phyloP scores from a whole-genome alignment of 352 stramenopile genomes.

The Phytophthora idaei region DNA sequence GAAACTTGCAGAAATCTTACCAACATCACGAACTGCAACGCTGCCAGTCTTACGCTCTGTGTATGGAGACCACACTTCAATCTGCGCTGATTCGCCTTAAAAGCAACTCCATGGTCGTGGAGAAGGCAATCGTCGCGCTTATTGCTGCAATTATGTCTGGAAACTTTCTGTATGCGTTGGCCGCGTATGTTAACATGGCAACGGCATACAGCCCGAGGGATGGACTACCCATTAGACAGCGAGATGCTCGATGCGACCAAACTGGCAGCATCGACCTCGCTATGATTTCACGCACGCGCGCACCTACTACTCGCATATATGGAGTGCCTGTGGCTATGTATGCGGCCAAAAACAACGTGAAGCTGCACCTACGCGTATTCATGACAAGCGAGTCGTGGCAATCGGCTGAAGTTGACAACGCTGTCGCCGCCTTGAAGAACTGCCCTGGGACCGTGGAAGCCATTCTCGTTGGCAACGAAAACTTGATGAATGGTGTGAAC shows the following conservation, averaged over 20 bases:
- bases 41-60: not conserved
- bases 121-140: slow-evolving; percentile 2
- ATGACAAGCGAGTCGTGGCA: slow-evolving; percentile 56
- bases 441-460: slow-evolving; percentile 51
- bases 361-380: slow-evolving; percentile 63
- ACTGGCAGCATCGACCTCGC: slow-evolving; percentile 41
- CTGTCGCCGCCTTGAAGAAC: slow-evolving; percentile 44
- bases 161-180: not conserved
- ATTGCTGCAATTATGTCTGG: not conserved
- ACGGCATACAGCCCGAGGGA: slow-evolving; percentile 65
- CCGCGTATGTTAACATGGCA: slow-evolving; percentile 35
- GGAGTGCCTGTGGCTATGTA: slow-evolving; percentile 49
- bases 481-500: slow-evolving; percentile 34
- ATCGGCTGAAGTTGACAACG: slow-evolving; percentile 44
- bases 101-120: not conserved
- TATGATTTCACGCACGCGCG: slow-evolving; percentile 52
- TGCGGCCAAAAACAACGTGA: slow-evolving; percentile 52
- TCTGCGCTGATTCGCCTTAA: not conserved
- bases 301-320: slow-evolving; percentile 66
- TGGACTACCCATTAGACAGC: slow-evolving; percentile 47
- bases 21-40: not conserved
- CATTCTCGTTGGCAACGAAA: slow-evolving; percentile 62
- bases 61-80: slow-evolving; percentile 4
- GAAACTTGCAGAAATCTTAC: too few species aligned
- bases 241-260: slow-evolving; percentile 25